Conservation (phyloP, 225 moss, liverwort and hornwort species). For the Bryum argenteum region DNA sequence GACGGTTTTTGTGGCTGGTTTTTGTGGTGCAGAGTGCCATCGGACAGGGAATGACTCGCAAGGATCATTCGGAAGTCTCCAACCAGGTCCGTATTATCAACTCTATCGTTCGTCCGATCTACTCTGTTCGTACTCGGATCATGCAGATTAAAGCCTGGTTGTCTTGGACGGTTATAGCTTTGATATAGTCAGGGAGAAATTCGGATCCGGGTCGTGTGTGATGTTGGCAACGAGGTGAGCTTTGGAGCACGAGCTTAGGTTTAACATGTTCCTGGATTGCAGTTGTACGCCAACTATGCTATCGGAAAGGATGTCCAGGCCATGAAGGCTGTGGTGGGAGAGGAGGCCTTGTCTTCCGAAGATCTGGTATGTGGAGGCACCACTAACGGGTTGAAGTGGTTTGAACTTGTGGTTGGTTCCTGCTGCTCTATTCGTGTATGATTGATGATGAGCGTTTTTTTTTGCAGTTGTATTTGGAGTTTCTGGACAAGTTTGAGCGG, state of each 20-base stretch:
- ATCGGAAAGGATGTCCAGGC: conserved; percentile 98
- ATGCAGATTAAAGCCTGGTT: too few species aligned
- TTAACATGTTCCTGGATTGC: conserved; percentile 21
- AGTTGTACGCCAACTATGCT: conserved; percentile 98
- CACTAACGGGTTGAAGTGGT: background rate
- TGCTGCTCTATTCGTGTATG: background rate
- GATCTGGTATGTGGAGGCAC: conserved; percentile 64
- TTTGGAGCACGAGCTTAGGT: background rate
- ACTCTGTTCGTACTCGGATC: too few species aligned
- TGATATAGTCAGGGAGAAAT: too few species aligned
- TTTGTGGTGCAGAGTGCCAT: conserved; percentile 69
- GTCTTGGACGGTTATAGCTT: too few species aligned
- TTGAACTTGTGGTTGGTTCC: background rate
- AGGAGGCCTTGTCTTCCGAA: conserved; percentile 95
- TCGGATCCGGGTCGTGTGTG: too few species aligned
- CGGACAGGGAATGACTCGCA: conserved; percentile 94
- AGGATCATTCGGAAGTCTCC: conserved; percentile 88
- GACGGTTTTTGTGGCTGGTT: conserved; percentile 3
- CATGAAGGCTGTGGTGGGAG: conserved; percentile 99
- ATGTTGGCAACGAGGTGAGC: too few species aligned
- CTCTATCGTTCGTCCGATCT: background rate
- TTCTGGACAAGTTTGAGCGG: conserved; percentile 86
- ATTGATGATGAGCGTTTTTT: background rate
- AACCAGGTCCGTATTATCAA: conserved; percentile 33
- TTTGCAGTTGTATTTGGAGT: conserved; percentile 81